Conservation (phyloP, 306 rosid species). For the Quercus rubra region DNA sequence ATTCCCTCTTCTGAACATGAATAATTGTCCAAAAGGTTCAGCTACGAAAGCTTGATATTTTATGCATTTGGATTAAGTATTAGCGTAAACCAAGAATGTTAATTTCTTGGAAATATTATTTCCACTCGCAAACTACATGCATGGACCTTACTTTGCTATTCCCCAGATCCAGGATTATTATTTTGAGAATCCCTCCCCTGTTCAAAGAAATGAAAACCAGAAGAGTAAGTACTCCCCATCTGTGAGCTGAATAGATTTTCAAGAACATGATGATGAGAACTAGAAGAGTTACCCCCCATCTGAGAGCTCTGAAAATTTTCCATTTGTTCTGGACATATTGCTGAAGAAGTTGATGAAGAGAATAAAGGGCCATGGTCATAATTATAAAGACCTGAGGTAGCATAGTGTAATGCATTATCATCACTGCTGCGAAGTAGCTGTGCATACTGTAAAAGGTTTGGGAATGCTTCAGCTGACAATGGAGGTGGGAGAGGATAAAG, state of each 20-base stretch:
- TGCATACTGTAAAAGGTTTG: conserved; percentile 39
- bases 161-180: conserved; percentile 3
- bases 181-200: conserved; percentile 26
- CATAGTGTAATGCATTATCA: conserved; percentile 34
- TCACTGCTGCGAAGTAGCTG: conserved; percentile 33
- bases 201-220: conserved; percentile 1
- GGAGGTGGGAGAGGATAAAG: background rate
- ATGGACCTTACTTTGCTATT: background rate
- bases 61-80: background rate
- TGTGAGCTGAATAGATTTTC: background rate
- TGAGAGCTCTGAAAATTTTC: background rate
- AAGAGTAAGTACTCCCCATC: conserved; percentile 3
- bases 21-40: background rate
- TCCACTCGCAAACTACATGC: background rate
- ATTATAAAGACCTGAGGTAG: conserved; percentile 21
- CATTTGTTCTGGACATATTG: background rate
- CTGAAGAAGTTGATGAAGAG: conserved; percentile 14
- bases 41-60: background rate
- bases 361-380: background rate
- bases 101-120: background rate
- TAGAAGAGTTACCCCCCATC: conserved; percentile 7
- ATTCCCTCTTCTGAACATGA: background rate
- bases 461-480: conserved; percentile 5
- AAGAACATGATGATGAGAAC: conserved; percentile 15
- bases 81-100: background rate